Evolutionary conservation across 116 monocot species (phyloP), one percentile per base, ranked within the genome.

Genomic region (Phalaenopsis hybrid): DNA sequence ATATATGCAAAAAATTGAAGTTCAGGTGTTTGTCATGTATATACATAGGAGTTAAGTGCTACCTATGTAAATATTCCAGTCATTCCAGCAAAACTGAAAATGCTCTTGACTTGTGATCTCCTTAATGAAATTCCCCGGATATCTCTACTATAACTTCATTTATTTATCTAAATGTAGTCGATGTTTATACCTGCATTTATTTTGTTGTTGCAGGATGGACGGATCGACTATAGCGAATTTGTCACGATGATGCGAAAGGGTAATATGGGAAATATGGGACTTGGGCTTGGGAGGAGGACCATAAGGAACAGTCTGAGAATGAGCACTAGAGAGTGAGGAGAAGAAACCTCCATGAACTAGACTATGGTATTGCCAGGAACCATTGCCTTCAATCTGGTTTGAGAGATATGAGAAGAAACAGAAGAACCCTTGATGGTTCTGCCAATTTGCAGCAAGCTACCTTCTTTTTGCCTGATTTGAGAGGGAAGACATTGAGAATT

Each of bases 161-260:
- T 41, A 72, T 72, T 8, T 18, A 4, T 43, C 6, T 37, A 13
- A 73, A 18, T 73, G 73, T 55, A 2, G 15, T 55, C 55, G 1
- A 31, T 73, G 33, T 6, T 5, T 5, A 31, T 73, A 1, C 11
- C 6, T 6, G 43, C 21, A 16, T 55, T 55, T 16, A 55, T 55
- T 55, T 16, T 43, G 16, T 16, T 15, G 8, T 43, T 12, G 43
- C 43, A 89, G 94, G 94, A 94, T 83, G 94, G 94, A 1, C 83
- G 94, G 8, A 94, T 94, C 33, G 94, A 94, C 78, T 94, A 91
- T 34, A 85, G 89, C 20, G 94, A 94, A 77, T 94, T 94, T 81
- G 94, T 87, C 21, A 89, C 91, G 20, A 94, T 94, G 94, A 94
- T 94, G 94, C 88, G 81, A 52, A 94, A 91, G 79, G 91, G 89